Evolutionary conservation across 2,329 filamentous ascomycete genomes (phyloP), one percentile per base, ranked within the genome.

Genomic region (Leptosphaerulina australis): DNA sequence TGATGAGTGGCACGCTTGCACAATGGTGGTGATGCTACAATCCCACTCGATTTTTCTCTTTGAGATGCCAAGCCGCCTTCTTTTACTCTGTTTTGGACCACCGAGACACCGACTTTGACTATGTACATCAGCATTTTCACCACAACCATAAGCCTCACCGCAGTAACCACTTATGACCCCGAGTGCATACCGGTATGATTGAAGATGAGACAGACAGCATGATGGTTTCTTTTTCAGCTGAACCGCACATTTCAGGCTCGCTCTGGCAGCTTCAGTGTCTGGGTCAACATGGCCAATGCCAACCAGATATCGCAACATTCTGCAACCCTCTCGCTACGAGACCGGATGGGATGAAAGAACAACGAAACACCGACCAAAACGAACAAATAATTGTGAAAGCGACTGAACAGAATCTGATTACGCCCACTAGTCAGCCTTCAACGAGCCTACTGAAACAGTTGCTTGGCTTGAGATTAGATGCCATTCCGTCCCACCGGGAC

Each of bases 381-480:
- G 21, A 40, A 22, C 20, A 11, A 31, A 11, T 40, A 36, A 4
- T 10, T 14, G 18, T 12, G 29, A 24, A 12, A 29, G 29, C 14
- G 7, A 35, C 24, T 25, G 40, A 28, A 50, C 29, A 25, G 15
- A 38, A 24, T 39, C 30, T 25, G 15, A 21, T 22, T n/a, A 33
- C 21, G 24, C 15, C 20, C 44, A 29, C 56, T 45, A 59, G 53
- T 57, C 48, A 48, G 46, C 24, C 30, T 15, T 45, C 31, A 22
- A 44, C 43, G 45, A 38, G 37, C 37, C 43, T 50, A 34, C 46
- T 55, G 53, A 44, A 50, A 39, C 38, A 39, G 26, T 24, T 45
- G 53, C 37, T 48, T 60, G 30, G 26, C 50, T 51, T 44, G 54
- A 58, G 50, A 36, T 54, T 38, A 43, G 44, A 53, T 43, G 37